Conservation (phyloP, 345 rosid genomes). For the Linum lewisii region DNA sequence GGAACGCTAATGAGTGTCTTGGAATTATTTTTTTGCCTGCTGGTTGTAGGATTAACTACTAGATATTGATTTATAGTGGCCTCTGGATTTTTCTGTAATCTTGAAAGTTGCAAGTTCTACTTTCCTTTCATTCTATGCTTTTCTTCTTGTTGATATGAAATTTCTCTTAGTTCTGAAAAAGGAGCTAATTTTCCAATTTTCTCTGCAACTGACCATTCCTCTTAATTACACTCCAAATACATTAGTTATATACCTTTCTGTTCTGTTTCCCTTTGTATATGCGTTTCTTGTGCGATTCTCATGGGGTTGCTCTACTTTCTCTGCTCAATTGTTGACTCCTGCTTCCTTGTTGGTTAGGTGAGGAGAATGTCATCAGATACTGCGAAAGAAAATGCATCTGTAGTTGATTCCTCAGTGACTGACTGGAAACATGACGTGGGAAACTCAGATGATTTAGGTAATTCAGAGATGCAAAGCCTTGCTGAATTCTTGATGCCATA, state of each 20-base stretch:
- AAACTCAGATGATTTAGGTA: conserved; percentile 71
- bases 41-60: not conserved
- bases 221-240: not conserved
- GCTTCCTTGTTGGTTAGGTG: conserved; percentile 14
- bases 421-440: conserved; percentile 65
- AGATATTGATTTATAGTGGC: not conserved
- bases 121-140: not conserved
- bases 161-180: not conserved
- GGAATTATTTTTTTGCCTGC: not conserved
- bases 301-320: not conserved
- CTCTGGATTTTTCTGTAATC: not conserved
- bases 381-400: conserved; percentile 75
- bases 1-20: not conserved
- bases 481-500: not conserved
- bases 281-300: not conserved
- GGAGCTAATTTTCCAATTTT: not conserved
- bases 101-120: not conserved
- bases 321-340: conserved; percentile 6
- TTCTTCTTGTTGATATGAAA: not conserved
- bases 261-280: too few species aligned
- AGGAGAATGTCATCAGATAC: conserved; percentile 75
- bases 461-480: conserved; percentile 4
- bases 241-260: not conserved
- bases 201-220: not conserved
- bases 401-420: conserved; percentile 79